Evolutionary conservation across 805 yeast genomes (phyloP).

Genomic region (Saturnispora ahearnii): DNA sequence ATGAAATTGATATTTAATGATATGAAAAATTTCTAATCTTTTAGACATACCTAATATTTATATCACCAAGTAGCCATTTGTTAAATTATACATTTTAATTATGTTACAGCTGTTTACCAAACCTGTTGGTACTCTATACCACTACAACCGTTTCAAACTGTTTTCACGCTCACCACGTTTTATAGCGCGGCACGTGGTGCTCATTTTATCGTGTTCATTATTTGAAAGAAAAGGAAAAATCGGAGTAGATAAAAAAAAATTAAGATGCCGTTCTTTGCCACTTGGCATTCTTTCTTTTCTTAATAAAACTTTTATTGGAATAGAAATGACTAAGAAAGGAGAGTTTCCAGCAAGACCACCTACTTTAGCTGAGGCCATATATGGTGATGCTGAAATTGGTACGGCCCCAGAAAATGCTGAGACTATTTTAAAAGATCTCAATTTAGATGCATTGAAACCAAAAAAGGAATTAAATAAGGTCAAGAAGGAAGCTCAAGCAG

Average conservation of each 20-base stretch:
- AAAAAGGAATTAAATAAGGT: neutral
- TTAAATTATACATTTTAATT: no score
- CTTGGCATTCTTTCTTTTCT: no score
- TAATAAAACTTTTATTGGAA: neutral
- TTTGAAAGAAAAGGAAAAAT: neutral
- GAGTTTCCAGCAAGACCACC: constrained; percentile 16
- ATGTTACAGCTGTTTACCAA: no score
- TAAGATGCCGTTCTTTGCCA: neutral
- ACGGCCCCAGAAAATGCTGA: constrained; percentile 10
- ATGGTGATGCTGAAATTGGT: constrained; percentile 10
- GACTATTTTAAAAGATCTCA: constrained; percentile 7
- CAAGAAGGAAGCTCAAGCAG: neutral
- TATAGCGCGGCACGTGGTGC: constrained; percentile 1
- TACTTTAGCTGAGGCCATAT: constrained; percentile 12
- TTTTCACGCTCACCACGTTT: neutral
- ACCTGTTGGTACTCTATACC: neutral
- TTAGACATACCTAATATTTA: no score
- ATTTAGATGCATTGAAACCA: constrained; percentile 6
- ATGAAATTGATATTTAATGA: no score
- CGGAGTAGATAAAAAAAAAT: neutral
- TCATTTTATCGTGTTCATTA: neutral
- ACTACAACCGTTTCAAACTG: neutral
- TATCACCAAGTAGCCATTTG: no score
- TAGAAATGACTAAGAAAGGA: constrained; percentile 11
- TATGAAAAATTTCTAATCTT: no score